Evolutionary conservation across 2,329 filamentous ascomycete genomes (phyloP), one percentile per base, ranked within the genome.

Genomic region (Magnaporthiopsis poae): DNA sequence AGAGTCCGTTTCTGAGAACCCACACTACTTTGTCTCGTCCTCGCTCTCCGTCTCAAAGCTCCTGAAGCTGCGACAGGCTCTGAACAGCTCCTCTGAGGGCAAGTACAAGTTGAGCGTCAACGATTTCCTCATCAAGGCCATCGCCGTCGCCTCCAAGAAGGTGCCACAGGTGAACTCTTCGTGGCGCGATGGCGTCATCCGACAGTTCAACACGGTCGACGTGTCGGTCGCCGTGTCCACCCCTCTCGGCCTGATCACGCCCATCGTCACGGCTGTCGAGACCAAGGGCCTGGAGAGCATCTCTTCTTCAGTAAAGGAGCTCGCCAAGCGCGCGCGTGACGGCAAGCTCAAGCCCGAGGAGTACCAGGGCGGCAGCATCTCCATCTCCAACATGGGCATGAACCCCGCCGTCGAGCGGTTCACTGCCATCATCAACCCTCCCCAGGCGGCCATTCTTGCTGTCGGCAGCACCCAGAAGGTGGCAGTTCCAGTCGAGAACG

Each of bases 381-480:
- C 94, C 79, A 98, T 99, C 81, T 96, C 91, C 82, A 99, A 99
- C 88, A 96, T 99, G 95, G 95, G 95, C 80, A 99, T 99, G 95
- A 99, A 99, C 86, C 76, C 88, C 63, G 94, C 95, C 64, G 89
- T 99, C 70, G 93, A 98, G 81, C 88, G 93, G 78, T 99, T 99
- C 82, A 98, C 95, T 65, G 95, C 95, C 72, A 90, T 99, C 76
- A 96, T 99, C 86, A 99, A 99, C 87, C 95, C 96, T 71, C 95
- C 95, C 66, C 96, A 99, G 83, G 91, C 95, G 66, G 90, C 88
- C 76, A 99, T 99, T 77, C 85, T 99, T 70, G 94, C 95, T 66
- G 91, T 99, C 68, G 95, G 96, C 74, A 96, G 92, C 71, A 92
- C 91, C 73, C 90, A 91, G 82, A 98, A 98, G 89, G 94, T 98